phyloP scores from a whole-genome alignment of 2,329 filamentous ascomycete genomes.

The Phaeomoniella chlamydospora region DNA sequence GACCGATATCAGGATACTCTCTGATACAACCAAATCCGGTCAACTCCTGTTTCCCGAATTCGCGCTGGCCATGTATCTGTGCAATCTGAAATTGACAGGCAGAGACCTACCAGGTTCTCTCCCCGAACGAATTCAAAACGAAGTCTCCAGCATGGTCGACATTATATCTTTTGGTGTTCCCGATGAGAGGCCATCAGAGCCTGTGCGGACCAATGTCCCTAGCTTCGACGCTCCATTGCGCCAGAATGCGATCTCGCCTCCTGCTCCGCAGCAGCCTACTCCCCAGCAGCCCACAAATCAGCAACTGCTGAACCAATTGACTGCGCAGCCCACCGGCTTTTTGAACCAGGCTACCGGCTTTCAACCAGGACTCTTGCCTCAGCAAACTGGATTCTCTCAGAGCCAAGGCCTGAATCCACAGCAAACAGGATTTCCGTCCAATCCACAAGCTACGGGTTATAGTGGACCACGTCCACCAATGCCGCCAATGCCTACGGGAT shows the following conservation, averaged over 20 bases:
- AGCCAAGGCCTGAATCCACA: slow-evolving; percentile 45
- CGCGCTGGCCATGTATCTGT: slow-evolving; percentile 94
- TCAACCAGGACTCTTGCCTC: slow-evolving; percentile 32
- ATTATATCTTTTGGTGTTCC: slow-evolving; percentile 91
- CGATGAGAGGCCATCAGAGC: slow-evolving; percentile 47
- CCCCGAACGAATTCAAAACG: slow-evolving; percentile 81
- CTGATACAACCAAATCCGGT: slow-evolving; percentile 90
- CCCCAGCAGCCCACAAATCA: slow-evolving; percentile 57
- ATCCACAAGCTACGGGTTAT: slow-evolving; percentile 66
- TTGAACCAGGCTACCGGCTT: slow-evolving; percentile 54
- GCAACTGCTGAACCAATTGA: slow-evolving; percentile 42
- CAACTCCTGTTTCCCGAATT: slow-evolving; percentile 97
- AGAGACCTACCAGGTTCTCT: slow-evolving; percentile 62
- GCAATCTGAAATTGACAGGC: slow-evolving; percentile 81
- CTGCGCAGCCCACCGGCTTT: slow-evolving; percentile 36
- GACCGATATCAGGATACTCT: slow-evolving; percentile 52
- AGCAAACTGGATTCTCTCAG: slow-evolving; percentile 21
- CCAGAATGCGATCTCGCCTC: slow-evolving; percentile 33
- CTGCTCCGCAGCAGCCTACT: slow-evolving; percentile 49
- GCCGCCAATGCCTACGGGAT: slow-evolving; percentile 64
- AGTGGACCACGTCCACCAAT: slow-evolving; percentile 66
- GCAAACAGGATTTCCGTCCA: slow-evolving; percentile 56
- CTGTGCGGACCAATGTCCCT: slow-evolving; percentile 51
- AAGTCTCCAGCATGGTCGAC: slow-evolving; percentile 98
- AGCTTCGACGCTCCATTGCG: slow-evolving; percentile 48